A percentile compares a stretch with the other conserved stretches of the same genome.
These are phyloP conservation scores for Aspergillus novoparasiticus DNA, from an alignment of 2,329 filamentous ascomycete species.

Conservation along the genomic window DNA sequence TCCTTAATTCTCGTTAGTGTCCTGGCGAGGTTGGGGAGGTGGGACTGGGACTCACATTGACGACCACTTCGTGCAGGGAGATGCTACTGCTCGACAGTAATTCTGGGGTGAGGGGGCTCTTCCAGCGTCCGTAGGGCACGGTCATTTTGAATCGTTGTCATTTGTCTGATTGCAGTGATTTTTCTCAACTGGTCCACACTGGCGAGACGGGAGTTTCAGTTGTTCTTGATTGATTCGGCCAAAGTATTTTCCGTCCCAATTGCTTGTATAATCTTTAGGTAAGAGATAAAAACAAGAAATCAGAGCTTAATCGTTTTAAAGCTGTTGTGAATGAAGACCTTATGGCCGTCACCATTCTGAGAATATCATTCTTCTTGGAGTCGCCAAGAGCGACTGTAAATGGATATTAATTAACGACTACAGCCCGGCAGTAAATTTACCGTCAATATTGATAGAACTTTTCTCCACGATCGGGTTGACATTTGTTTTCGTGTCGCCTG, in stretches of 20 bases:
- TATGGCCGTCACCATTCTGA: too few relatives aligned
- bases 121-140: conserved; percentile 41
- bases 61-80: conserved; percentile 33
- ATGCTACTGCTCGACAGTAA: conserved; percentile 36
- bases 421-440: too few relatives aligned
- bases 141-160: not conserved
- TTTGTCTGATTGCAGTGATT: not conserved
- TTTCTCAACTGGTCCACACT: not conserved
- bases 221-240: not conserved
- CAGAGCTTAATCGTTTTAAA: too few relatives aligned
- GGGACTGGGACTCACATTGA: conserved; percentile 26
- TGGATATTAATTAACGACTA: too few relatives aligned
- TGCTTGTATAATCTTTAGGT: not conserved
- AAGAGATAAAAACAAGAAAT: not conserved
- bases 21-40: not conserved
- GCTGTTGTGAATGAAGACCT: too few relatives aligned
- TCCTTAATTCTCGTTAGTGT: conserved; percentile 21
- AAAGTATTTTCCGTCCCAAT: not conserved
- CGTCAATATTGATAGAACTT: too few relatives aligned
- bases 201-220: not conserved
- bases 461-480: not conserved
- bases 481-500: not conserved
- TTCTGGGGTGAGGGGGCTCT: conserved; percentile 42
- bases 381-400: too few relatives aligned
- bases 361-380: too few relatives aligned